Evolutionary conservation across 352 stramenopile species (phyloP).

Genomic region (Globisporangium irregulare): DNA sequence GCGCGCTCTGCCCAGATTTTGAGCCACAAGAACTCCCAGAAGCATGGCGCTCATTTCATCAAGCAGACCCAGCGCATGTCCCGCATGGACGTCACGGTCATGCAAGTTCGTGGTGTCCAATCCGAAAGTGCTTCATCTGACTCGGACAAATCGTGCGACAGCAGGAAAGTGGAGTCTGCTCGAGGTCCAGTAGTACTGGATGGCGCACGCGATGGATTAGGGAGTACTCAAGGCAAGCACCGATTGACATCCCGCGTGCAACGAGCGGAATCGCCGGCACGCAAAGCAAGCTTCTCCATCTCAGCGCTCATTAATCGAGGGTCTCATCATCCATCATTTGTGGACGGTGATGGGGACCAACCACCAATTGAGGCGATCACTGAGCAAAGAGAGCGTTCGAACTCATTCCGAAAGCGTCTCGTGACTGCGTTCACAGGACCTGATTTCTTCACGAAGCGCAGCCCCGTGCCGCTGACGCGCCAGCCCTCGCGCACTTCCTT

Average conservation of each 20-base stretch:
- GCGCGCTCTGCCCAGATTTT: conserved; percentile 53
- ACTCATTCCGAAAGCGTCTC: conserved; percentile 24
- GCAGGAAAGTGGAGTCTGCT: conserved; percentile 1
- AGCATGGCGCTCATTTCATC: conserved; percentile 65
- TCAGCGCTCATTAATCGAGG: not conserved
- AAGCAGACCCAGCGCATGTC: conserved; percentile 66
- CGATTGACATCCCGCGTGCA: not conserved
- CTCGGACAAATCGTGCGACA: conserved; percentile 3
- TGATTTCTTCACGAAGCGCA: conserved; percentile 9
- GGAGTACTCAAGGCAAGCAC: not conserved
- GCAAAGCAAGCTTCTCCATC: conserved; percentile 1
- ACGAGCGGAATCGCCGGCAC: not conserved
- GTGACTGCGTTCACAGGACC: not conserved
- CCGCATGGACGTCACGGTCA: conserved; percentile 33
- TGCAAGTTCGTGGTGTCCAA: not conserved
- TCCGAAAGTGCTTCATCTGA: not conserved
- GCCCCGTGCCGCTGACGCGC: conserved; percentile 3
- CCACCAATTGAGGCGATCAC: not conserved
- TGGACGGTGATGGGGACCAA: not conserved
- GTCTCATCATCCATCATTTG: conserved; percentile 1
- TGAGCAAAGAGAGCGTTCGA: conserved; percentile 4
- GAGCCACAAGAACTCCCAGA: conserved; percentile 74
- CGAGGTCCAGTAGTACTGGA: not conserved
- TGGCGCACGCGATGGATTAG: not conserved
- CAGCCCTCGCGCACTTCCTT: conserved; percentile 45